phyloP scores from a whole-genome alignment of 2,329 filamentous ascomycete genomes.

The Parastagonospora nodorum region DNA sequence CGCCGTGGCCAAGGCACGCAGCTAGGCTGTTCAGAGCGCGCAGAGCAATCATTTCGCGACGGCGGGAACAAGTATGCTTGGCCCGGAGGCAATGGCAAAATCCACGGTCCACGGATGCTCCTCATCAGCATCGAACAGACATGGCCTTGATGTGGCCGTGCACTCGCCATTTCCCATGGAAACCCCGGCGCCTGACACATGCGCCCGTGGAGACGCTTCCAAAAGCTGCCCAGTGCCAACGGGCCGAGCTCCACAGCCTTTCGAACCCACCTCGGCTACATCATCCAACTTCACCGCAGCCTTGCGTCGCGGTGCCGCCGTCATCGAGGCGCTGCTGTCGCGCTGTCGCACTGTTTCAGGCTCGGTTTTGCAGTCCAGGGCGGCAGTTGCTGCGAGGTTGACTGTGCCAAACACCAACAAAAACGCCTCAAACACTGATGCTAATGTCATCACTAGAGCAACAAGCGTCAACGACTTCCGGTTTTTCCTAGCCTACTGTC shows the following conservation, averaged over 20 bases:
- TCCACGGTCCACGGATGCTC: background rate
- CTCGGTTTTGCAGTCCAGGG: background rate
- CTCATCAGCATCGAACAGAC: background rate
- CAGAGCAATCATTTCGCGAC: conserved; percentile 14
- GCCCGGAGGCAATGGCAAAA: conserved; percentile 16
- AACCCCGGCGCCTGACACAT: conserved; percentile 29
- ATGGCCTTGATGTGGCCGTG: conserved; percentile 24
- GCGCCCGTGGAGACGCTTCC: conserved; percentile 1
- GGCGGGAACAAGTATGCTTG: conserved; percentile 15
- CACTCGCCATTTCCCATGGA: conserved; percentile 26
- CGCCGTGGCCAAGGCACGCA: conserved; percentile 18
- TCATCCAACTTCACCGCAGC: conserved; percentile 1
- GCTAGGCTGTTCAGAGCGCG: conserved; percentile 8
- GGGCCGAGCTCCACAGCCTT: conserved; percentile 31
- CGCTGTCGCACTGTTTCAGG: conserved; percentile 22
- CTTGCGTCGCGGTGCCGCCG: conserved; percentile 15
- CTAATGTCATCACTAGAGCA: conserved; percentile 14
- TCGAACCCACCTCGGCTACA: too few relatives aligned
- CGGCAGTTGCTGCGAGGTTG: background rate
- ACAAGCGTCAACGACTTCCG: conserved; percentile 16
- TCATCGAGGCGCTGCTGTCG: conserved; percentile 10
- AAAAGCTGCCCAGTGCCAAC: conserved; percentile 13
- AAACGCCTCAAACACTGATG: background rate
- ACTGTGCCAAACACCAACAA: background rate
- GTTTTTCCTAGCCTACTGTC: conserved; percentile 10